Base-by-base conservation (phyloP, 306 rosid species). In the Begonia fuchsioides region DNA sequence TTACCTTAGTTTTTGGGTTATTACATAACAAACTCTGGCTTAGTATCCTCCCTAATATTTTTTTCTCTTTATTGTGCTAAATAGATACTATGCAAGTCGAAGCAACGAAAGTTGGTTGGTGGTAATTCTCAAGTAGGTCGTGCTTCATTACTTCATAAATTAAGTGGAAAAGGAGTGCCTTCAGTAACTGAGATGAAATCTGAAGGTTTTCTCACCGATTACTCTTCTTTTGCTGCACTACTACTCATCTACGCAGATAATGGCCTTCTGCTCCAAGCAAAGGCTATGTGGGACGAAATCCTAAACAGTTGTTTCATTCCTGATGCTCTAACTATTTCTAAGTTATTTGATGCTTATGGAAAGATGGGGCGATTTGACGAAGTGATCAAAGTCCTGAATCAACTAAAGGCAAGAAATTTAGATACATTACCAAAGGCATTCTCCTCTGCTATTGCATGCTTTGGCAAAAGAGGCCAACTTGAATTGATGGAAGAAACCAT, bases 391-490 rank as follows among this genome's bases (percentile, higher is more conserved):
- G 43, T 81, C 59, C 58, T 86, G 19, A 66, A 51, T 40, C 74
- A 63, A 51, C 48, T 65, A 17, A 60, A 60, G 49, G 51, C 56
- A 10, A 76, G 80, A 55, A 66, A 75, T 50, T 64, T 68, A 32
- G 32, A 67, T 51, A 61, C 65, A 32, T 63, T 78, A 14, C 94
- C 93, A 43, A 65, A 56, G 52, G 80, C 72, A 38, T 88, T 69
- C 72, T 68, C 77, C 20, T 60, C 76, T 39, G 97, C 97, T 51
- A 66, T 88, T 15, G 61, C 83, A 38, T 78, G 82, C 64, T 78
- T 84, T 68, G 95, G 93, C 49, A 75, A 68, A 61, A 70, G 70
- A 50, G 87, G 90, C 6, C 86, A 90, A 59, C 67, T 79, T 53
- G 65, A 72, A 57, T 59, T 84, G 78, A 81, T 90, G 97, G 95